A percentile compares a stretch with the other conserved stretches of the same genome.
Conservation (phyloP, 2,329 filamentous ascomycete genomes). For the Cordyceps sp. region DNA sequence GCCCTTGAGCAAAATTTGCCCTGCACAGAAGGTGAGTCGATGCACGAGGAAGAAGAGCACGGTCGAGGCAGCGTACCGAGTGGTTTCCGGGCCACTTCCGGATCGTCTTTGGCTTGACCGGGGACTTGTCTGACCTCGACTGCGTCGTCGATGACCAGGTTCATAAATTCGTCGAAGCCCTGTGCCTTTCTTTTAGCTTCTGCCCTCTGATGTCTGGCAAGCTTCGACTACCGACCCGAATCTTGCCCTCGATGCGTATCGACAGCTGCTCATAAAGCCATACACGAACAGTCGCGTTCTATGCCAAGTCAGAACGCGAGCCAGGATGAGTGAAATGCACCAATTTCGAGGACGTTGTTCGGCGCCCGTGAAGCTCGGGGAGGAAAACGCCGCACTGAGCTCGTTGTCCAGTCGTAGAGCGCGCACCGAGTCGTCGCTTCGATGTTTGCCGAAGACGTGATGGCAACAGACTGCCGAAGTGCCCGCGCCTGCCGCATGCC, state of each 20-base stretch:
- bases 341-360: too few relatives aligned
- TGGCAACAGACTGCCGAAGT: too few relatives aligned
- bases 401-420: too few relatives aligned
- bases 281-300: conserved; percentile 74
- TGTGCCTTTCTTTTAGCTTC: conserved; percentile 16
- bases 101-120: conserved; percentile 62
- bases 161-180: conserved; percentile 99
- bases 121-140: conserved; percentile 56
- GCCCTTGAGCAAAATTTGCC: conserved; percentile 74
- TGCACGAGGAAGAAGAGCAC: not conserved
- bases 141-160: conserved; percentile 89
- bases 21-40: conserved; percentile 26
- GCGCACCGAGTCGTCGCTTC: too few relatives aligned
- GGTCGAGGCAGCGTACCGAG: conserved; percentile 41
- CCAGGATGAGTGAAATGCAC: too few relatives aligned
- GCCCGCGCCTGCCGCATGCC: too few relatives aligned
- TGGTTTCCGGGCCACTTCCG: conserved; percentile 58
- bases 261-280: conserved; percentile 96
- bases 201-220: too few relatives aligned
- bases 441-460: too few relatives aligned
- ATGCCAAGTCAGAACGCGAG: conserved; percentile 6
- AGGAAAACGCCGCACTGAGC: too few relatives aligned
- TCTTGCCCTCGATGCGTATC: conserved; percentile 91
- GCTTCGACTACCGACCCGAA: conserved; percentile 46
- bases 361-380: too few relatives aligned